Evolutionary conservation across 371 early-diverging fungal genomes (phyloP).

Genomic region (Circinella minor): DNA sequence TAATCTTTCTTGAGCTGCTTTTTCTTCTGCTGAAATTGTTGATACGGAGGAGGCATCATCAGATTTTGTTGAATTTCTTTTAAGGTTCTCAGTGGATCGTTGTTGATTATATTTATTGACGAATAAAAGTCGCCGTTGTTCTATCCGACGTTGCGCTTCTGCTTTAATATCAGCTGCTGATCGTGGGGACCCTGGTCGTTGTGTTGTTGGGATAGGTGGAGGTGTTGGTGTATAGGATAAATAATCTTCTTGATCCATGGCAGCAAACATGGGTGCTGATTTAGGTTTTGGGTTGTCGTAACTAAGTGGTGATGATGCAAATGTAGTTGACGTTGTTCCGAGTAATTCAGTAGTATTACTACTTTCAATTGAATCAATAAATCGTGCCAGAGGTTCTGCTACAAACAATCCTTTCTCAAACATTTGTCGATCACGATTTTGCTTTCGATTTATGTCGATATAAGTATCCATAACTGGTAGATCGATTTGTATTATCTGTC

Average conservation of each 20-base stretch:
- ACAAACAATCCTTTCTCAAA: constrained; percentile 53
- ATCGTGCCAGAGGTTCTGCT: constrained; percentile 35
- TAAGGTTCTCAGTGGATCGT: constrained; percentile 1
- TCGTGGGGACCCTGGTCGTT: constrained; percentile 45
- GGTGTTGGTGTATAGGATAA: constrained; percentile 14
- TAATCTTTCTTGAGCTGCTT: constrained; percentile 46
- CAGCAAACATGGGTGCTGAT: constrained; percentile 8
- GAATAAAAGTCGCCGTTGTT: constrained; percentile 33
- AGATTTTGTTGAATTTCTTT: not conserved
- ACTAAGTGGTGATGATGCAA: not conserved
- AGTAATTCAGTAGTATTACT: not conserved
- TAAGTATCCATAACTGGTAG: constrained; percentile 6
- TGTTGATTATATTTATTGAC: constrained; percentile 14
- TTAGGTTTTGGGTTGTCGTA: not conserved
- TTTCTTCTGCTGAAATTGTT: constrained; percentile 22
- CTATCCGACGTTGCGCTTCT: constrained; percentile 47
- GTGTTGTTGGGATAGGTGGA: constrained; percentile 46
- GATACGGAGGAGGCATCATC: not conserved
- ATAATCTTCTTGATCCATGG: constrained; percentile 2
- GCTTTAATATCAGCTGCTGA: constrained; percentile 52
- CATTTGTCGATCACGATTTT: constrained; percentile 40
- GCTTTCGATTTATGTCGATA: not conserved
- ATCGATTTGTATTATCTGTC: not conserved
- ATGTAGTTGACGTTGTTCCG: not conserved
- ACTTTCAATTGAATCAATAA: constrained; percentile 38